Base-by-base conservation (phyloP, 1,139 yeast genomes). In the Saccharomyces hybrid region DNA sequence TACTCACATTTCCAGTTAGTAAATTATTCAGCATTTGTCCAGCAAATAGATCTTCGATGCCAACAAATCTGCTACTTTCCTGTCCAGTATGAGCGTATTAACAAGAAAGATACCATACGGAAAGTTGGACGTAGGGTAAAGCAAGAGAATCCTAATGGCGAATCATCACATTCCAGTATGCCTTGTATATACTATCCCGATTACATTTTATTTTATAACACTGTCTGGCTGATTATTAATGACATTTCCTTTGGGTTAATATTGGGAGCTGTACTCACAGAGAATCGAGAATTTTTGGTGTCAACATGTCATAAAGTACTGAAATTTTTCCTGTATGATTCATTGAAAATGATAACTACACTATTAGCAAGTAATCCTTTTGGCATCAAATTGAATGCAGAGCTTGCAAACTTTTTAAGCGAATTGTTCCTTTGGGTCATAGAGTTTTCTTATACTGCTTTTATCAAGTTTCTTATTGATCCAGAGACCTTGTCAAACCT, bases 351-450 rank as follows among this genome's bases (percentile, higher is more conserved):
- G 2, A 70, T 86, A 32, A 82, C 91, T 11, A 62, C 75, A 1
- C 87, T 96, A 95, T 76, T 95, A 42, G 89, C 91, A 73, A 81
- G 81, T 60, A 88, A 93, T 67, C 99, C 99, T 0, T 97, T 95
- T 8, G 99, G 99, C 2, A 83, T 95, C 65, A 95, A 95, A 66
- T 78, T 95, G 55, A 95, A 95, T 69, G 84, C 83, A 55, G 97
- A 90, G 65, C 75, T 95, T 38, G 91, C 97, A 0, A 78, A 77
- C 28, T 95, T 95, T 64, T 78, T 91, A 68, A 96, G 97, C 26
- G 96, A 90, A 55, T 73, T 95, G 52, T 86, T 87, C 61, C 67
- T 86, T 28, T 93, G 97, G 97, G 86, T 91, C 7, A 77, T 91
- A 48, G 81, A 80, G 53, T 80, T 86, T 61, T 88, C 96, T 86